A percentile compares a stretch with the other conserved stretches of the same genome.
Evolutionary conservation across 805 yeast genomes (phyloP).

Genomic region (Starmera dryadoides): DNA sequence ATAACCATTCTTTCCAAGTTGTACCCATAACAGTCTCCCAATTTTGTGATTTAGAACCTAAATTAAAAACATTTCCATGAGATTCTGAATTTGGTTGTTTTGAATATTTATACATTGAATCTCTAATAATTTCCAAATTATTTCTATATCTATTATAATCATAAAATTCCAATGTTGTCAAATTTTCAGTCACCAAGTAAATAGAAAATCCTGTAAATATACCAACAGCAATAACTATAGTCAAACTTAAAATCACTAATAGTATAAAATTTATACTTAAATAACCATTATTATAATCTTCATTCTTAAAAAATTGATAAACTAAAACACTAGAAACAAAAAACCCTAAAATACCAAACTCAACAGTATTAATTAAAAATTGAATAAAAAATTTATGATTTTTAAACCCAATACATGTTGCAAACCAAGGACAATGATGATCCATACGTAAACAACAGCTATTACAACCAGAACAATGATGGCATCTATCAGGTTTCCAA

Average conservation of each 20-base stretch:
- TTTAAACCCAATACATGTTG: conserved; percentile 74
- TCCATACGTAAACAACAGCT: conserved; percentile 80
- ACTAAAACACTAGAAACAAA: conserved; percentile 33
- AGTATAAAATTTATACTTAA: conserved; percentile 55
- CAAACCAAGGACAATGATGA: conserved; percentile 95
- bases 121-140: conserved; percentile 28
- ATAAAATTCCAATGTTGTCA: conserved; percentile 77
- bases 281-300: conserved; percentile 30
- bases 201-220: conserved; percentile 51
- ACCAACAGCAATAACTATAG: conserved; percentile 48
- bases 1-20: conserved; percentile 56
- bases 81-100: conserved; percentile 34
- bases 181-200: conserved; percentile 54
- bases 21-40: conserved; percentile 73
- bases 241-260: conserved; percentile 46
- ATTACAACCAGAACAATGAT: conserved; percentile 75
- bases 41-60: conserved; percentile 52
- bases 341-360: conserved; percentile 38
- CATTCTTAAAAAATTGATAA: conserved; percentile 38
- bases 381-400: conserved; percentile 81
- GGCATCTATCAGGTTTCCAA: conserved; percentile 82
- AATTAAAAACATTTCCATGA: conserved; percentile 66
- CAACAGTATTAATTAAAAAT: conserved; percentile 48
- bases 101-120: conserved; percentile 28
- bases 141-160: conserved; percentile 42